Base-by-base conservation (phyloP, 2,329 filamentous ascomycete species). In the Metarhizium humberi region DNA sequence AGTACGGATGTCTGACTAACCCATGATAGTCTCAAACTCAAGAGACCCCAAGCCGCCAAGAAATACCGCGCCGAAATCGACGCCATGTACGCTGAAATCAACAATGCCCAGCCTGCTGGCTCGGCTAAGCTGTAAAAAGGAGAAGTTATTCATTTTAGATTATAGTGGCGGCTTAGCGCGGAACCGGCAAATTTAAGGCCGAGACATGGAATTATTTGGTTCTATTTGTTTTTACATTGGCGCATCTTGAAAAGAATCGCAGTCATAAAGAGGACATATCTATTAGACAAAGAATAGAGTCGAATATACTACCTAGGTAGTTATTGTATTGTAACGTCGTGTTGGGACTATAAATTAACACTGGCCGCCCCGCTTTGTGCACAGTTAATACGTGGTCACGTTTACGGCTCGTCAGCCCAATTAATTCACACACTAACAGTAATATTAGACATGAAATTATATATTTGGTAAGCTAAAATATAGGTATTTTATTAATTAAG, bases 31-130 rank as follows among this genome's bases (percentile, higher is more conserved):
- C 72, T 84, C 29, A 84, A 84, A 67, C 71, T 84, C 50, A 84
- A 84, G 75, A 75, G 81, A 53, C 78, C 78, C 1, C 80, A 82
- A 61, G 71, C 77, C 0, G 77, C 73, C 2, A 78, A 73, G 71
- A 76, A 73, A 2, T 84, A 76, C 69, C 73, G 74, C 55, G 63
- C 67, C 18, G 73, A 82, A 52, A 80, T 84, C 50, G 77, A 79
- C 55, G 70, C 71, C 54, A 76, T 84, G 78, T 84, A 84, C 61
- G 72, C 71, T 45, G 79, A 82, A 66, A 69, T 83, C 56, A 73
- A 73, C 32, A 56, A 43, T 36, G 51, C 53, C 13, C 32, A 48
- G 6, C 14, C 51, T 4, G 25, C 29, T 29, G 49, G 48, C 46
- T 48, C 40, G 20, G 54, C 56, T 4, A 57, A 57, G 51, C 51